Conservation (phyloP, 768 basidiomycete species). For the Rhodotorula taiwanensis region DNA sequence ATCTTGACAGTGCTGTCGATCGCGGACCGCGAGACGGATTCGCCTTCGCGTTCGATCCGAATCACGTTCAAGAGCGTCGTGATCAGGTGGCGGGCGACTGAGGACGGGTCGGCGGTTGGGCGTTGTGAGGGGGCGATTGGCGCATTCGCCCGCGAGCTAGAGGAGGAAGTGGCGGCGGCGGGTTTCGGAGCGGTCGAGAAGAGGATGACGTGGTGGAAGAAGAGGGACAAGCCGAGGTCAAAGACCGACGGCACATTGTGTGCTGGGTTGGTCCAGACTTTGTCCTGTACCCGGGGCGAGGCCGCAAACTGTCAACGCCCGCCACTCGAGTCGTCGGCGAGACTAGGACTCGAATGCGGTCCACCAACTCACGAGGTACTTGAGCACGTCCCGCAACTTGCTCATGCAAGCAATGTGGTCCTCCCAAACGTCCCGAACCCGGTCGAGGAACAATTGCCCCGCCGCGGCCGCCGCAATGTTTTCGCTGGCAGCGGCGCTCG, state of each 20-base stretch:
- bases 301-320: too few species aligned
- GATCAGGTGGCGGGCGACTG: constrained; percentile 76
- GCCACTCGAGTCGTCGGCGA: too few species aligned
- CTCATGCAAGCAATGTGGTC: constrained; percentile 84
- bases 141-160: background rate
- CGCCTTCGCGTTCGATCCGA: constrained; percentile 83
- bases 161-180: background rate
- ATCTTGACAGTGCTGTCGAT: constrained; percentile 31
- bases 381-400: constrained; percentile 79
- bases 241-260: constrained; percentile 69
- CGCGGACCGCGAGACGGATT: constrained; percentile 55
- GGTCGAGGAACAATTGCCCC: constrained; percentile 76
- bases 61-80: constrained; percentile 78
- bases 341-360: too few species aligned
- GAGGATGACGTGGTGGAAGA: constrained; percentile 63
- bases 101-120: constrained; percentile 48
- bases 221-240: constrained; percentile 73
- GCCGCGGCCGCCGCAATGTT: constrained; percentile 52
- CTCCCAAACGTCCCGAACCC: constrained; percentile 79
- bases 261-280: constrained; percentile 63
- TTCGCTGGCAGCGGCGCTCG: constrained; percentile 8
- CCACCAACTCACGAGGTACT: constrained; percentile 79
- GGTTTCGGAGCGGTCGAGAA: constrained; percentile 21
- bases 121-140: constrained; percentile 8
- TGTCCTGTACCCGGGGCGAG: too few species aligned